Conservation (phyloP, 345 rosid species). For the Gossypium longicalyx region DNA sequence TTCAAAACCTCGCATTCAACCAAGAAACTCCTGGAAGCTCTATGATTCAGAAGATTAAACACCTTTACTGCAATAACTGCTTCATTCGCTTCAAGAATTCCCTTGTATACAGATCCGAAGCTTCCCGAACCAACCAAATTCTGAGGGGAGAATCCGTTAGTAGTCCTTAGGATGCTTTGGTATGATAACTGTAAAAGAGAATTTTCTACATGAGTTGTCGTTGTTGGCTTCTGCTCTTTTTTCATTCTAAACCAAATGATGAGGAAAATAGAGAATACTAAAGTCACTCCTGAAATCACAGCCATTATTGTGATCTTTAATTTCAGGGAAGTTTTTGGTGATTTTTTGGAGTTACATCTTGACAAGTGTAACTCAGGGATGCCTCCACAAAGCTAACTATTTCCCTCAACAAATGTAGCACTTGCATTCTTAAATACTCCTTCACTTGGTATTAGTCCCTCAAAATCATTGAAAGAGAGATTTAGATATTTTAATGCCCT, state of each 20-base stretch:
- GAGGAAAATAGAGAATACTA: neutral
- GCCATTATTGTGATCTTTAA: constrained; percentile 6
- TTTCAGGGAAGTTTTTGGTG: neutral
- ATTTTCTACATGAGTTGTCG: neutral
- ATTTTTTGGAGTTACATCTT: constrained; percentile 13
- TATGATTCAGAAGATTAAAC: constrained; percentile 29
- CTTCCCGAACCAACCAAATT: neutral
- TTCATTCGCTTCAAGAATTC: constrained; percentile 5
- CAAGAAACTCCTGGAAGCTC: constrained; percentile 28
- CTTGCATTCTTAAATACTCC: constrained; percentile 25
- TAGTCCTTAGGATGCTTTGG: neutral
- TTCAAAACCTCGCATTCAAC: constrained; percentile 18
- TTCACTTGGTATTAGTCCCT: constrained; percentile 23
- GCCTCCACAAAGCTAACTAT: constrained; percentile 22
- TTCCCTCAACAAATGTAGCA: constrained; percentile 16
- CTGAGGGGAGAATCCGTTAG: neutral
- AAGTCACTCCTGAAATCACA: neutral
- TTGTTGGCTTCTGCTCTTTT: neutral
- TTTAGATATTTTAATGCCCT: constrained; percentile 10
- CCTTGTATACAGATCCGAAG: neutral
- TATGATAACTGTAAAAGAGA: constrained; percentile 5
- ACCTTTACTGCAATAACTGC: constrained; percentile 28
- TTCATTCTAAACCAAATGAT: neutral
- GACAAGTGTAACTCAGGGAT: constrained; percentile 10
- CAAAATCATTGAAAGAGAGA: constrained; percentile 21